These are phyloP conservation scores for Botryotinia convoluta DNA, from an alignment of 2,329 filamentous ascomycete species.

Conservation along the genomic window DNA sequence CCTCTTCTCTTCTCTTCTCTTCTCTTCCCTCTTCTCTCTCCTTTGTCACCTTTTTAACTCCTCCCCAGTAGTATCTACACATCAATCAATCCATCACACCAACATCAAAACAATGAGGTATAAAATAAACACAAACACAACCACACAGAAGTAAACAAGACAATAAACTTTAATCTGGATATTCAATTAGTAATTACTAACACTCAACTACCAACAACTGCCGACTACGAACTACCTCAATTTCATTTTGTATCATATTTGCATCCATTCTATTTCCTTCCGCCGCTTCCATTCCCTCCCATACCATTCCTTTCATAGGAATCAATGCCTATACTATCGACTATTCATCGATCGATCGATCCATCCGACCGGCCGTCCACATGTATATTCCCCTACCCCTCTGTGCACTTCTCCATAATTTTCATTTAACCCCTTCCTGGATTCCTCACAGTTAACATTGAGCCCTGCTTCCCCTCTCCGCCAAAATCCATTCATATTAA, in stretches of 20 bases:
- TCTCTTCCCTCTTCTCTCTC: too few relatives aligned
- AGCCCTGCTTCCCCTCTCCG: background rate
- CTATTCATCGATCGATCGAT: background rate
- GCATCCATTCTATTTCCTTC: background rate
- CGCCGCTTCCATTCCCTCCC: too few relatives aligned
- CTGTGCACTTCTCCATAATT: background rate
- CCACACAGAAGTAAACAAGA: background rate
- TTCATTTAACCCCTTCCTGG: background rate
- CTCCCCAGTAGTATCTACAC: too few relatives aligned
- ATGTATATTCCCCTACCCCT: background rate
- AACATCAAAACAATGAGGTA: background rate
- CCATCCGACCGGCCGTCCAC: background rate
- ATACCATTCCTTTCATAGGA: background rate
- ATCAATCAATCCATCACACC: background rate
- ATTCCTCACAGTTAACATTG: background rate
- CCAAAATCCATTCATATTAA: background rate
- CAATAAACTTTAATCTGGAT: background rate
- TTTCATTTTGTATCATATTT: background rate
- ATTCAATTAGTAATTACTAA: background rate
- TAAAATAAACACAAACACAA: background rate
- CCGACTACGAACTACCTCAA: background rate
- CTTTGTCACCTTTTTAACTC: too few relatives aligned
- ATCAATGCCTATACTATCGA: background rate
- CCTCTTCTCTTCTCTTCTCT: rapidly evolving
- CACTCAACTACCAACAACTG: background rate